These are phyloP conservation scores for Myriangium duriaei DNA, from an alignment of 2,329 filamentous ascomycete species.

Conservation along the genomic window DNA sequence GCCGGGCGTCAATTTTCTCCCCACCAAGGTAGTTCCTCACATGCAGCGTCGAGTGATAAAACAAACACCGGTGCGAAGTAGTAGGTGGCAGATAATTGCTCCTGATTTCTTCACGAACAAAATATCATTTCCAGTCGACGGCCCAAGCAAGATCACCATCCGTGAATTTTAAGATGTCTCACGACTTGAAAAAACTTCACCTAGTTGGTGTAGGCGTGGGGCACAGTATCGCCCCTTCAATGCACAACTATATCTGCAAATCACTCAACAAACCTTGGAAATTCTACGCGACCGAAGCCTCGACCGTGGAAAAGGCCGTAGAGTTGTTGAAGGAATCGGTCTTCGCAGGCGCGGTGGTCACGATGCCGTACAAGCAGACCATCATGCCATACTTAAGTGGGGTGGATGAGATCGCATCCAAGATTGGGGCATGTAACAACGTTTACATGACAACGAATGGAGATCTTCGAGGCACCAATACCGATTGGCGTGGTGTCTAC, in stretches of 20 bases:
- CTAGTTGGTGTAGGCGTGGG: slow-evolving; percentile 29
- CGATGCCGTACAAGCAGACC: slow-evolving; percentile 33
- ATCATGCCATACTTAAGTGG: slow-evolving; percentile 26
- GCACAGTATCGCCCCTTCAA: slow-evolving; percentile 29
- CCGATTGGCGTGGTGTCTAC: slow-evolving; percentile 32
- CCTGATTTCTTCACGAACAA: too few relatives aligned
- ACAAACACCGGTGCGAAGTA: too few relatives aligned
- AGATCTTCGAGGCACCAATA: slow-evolving; percentile 29
- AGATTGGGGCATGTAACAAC: slow-evolving; percentile 29
- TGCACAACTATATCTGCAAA: slow-evolving; percentile 30
- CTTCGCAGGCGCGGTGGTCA: slow-evolving; percentile 26
- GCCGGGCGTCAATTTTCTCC: too few relatives aligned
- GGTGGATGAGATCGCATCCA: slow-evolving; percentile 24
- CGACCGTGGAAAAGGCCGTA: slow-evolving; percentile 23
- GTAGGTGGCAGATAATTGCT: too few relatives aligned
- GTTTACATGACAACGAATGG: slow-evolving; percentile 20
- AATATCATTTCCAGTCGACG: too few relatives aligned
- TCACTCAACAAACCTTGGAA: slow-evolving; percentile 25
- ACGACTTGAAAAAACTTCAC: slow-evolving; percentile 17
- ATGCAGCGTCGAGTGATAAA: too few relatives aligned
- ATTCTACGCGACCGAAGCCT: slow-evolving; percentile 25
- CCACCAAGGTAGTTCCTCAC: too few relatives aligned
- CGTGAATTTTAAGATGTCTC: too few relatives aligned
- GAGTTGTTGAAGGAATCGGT: slow-evolving; percentile 18
- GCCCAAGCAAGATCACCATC: too few relatives aligned